Evolutionary conservation across 805 yeast genomes (phyloP), one percentile per base, ranked within the genome.

Genomic region (Candida vartiovaarae): DNA sequence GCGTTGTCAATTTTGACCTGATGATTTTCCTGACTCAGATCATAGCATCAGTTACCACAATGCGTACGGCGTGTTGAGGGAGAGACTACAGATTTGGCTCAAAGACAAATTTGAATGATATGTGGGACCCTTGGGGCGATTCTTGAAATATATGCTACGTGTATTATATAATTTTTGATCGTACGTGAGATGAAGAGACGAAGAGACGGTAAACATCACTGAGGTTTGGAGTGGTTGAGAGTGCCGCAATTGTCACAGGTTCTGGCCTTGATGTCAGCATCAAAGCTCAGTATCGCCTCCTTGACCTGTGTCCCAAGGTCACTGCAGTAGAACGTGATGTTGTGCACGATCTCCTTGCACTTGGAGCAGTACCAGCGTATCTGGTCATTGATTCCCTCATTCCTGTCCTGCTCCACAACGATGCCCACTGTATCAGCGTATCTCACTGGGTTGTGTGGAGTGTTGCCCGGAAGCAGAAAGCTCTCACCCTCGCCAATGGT

Each of bases 231-330:
- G 57, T 75, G 72, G 62, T 83, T 83, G 48, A 80, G 63, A 1
- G 86, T 78, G 2, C 91, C 90, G 62, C 97, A 89, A 10, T 74
- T 61, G 38, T 66, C 57, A 62, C 97, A 89, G 5, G 89, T 86
- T 59, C 95, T 75, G 37, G 76, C 76, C 9, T 72, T 70, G 20
- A 71, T 42, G 55, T 82, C 82, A 0, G 59, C 68, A 49, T 86
- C 95, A 60, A 86, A 89, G 11, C 68, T 71, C 36, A 79, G 59
- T 41, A 90, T 88, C 3, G 90, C 95, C 6, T 72, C 82, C 62
- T 87, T 89, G 43, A 90, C 90, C 63, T 90, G 96, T 2, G 95
- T 82, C 7, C 96, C 96, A 41, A 90, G 70, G 66, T 90, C 96
- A 6, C 67, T 61, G 63, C 91, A 84, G 54, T 83, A 80, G 60